A percentile compares a stretch with the other conserved stretches of the same genome.
These are phyloP conservation scores for Russula earlei DNA, from an alignment of 768 basidiomycete genomes.

Conservation along the genomic window DNA sequence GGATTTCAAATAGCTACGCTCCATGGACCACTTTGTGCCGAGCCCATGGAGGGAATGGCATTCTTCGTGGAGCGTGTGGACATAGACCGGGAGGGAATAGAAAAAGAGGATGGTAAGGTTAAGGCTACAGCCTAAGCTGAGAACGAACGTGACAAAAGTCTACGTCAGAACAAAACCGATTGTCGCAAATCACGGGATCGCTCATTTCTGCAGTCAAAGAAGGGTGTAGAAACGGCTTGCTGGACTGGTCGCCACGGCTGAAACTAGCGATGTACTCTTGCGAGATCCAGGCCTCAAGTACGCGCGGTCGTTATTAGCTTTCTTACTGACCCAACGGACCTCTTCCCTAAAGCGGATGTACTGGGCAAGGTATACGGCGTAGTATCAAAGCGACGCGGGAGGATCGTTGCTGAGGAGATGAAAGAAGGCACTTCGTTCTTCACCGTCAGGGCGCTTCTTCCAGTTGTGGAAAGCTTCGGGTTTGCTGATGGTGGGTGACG, in stretches of 20 bases:
- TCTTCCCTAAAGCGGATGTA: slow-evolving; percentile 64
- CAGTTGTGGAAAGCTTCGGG: slow-evolving; percentile 95
- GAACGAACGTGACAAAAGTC: background rate
- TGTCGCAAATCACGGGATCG: slow-evolving; percentile 83
- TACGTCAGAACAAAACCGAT: slow-evolving; percentile 58
- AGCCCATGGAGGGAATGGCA: slow-evolving; percentile 88
- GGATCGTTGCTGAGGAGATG: slow-evolving; percentile 96
- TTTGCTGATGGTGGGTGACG: slow-evolving; percentile 81
- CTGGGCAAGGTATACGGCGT: slow-evolving; percentile 97
- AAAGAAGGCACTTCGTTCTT: slow-evolving; percentile 96
- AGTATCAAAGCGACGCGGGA: slow-evolving; percentile 81
- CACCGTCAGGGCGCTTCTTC: slow-evolving; percentile 80
- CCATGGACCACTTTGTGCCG: slow-evolving; percentile 90
- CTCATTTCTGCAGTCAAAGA: slow-evolving; percentile 84
- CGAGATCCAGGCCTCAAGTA: slow-evolving; percentile 96
- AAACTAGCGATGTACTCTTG: slow-evolving; percentile 99
- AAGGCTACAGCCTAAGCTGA: background rate
- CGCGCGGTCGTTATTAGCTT: slow-evolving; percentile 25
- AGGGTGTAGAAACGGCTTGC: slow-evolving; percentile 76
- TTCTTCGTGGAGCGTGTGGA: slow-evolving; percentile 78
- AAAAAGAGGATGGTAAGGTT: slow-evolving; percentile 59
- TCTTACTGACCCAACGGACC: background rate
- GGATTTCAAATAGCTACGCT: slow-evolving; percentile 94
- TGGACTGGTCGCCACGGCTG: slow-evolving; percentile 96
- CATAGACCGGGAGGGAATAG: slow-evolving; percentile 48